Evolutionary conservation across 2,329 filamentous ascomycete genomes (phyloP).

Genomic region (Ophiocordyceps polyrhachis-furcata): DNA sequence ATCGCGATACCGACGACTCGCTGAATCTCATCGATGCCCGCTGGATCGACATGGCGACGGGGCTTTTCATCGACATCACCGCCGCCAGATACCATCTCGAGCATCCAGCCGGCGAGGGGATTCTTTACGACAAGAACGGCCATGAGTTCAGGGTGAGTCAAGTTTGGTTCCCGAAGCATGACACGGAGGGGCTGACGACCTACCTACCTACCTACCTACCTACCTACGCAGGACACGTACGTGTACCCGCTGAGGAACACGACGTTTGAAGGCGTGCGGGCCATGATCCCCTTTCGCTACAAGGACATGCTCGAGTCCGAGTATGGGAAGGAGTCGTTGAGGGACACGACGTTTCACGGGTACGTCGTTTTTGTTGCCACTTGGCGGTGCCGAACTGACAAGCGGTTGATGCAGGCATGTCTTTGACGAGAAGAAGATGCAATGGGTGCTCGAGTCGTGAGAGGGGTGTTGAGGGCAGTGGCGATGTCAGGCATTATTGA

Average conservation of each 20-base stretch:
- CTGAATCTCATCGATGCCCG: constrained; percentile 27
- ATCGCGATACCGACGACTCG: constrained; percentile 17
- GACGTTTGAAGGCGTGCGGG: constrained; percentile 46
- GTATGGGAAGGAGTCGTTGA: constrained; percentile 33
- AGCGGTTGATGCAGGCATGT: constrained; percentile 19
- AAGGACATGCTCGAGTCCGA: constrained; percentile 38
- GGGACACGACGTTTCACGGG: constrained; percentile 31
- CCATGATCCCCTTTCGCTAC: constrained; percentile 46
- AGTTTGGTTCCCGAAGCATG: background rate
- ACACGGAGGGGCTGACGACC: background rate
- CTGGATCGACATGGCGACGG: constrained; percentile 28
- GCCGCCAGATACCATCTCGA: constrained; percentile 28
- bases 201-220: no score
- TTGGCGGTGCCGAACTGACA: background rate
- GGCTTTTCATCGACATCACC: constrained; percentile 32
- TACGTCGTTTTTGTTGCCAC: constrained; percentile 10
- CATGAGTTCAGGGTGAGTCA: constrained; percentile 26
- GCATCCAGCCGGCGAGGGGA: constrained; percentile 22
- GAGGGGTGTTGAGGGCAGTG: background rate
- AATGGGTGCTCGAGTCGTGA: constrained; percentile 9
- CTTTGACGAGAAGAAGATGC: constrained; percentile 20
- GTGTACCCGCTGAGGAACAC: constrained; percentile 53
- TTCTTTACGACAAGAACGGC: constrained; percentile 31
- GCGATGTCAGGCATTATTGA: background rate
- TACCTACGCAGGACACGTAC: constrained; percentile 31